Percentiles rank a stretch among this genome's conserved stretches.
Evolutionary conservation across 305 asterid genomes (phyloP).

Genomic region (Fraxinus sp.): DNA sequence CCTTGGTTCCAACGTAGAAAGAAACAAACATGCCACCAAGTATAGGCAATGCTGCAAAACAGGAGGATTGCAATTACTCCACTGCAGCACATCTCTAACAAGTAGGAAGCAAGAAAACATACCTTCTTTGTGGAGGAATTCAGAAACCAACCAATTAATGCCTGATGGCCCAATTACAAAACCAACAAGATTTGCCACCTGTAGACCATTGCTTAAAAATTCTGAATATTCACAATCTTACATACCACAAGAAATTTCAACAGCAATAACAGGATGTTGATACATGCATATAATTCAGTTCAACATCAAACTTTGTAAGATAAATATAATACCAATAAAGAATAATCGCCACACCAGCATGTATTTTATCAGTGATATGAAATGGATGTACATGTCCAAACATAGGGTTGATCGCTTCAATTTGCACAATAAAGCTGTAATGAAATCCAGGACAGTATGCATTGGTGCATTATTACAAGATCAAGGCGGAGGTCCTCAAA

Average conservation of each 20-base stretch:
- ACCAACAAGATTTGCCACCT: constrained; percentile 98
- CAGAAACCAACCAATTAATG: constrained; percentile 78
- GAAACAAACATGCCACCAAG: constrained; percentile 68
- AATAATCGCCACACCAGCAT: neutral
- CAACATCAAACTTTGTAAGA: neutral
- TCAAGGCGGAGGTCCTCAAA: neutral
- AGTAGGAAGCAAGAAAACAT: constrained; percentile 18
- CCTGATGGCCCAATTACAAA: constrained; percentile 98
- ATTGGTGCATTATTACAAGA: neutral
- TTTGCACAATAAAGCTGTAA: neutral
- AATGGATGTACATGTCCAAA: neutral
- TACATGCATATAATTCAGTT: constrained; percentile 1
- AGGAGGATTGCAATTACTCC: constrained; percentile 18
- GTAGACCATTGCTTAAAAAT: constrained; percentile 30
- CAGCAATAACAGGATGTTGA: neutral
- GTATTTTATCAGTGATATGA: neutral
- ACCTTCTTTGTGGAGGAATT: constrained; percentile 72
- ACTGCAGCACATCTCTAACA: constrained; percentile 10
- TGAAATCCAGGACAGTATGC: neutral
- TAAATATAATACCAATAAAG: neutral
- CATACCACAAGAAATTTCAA: constrained; percentile 15
- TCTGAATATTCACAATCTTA: constrained; percentile 7
- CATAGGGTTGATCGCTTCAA: neutral
- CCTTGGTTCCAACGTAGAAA: constrained; percentile 94
- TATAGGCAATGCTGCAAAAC: constrained; percentile 64